These are phyloP conservation scores for Pistacia atlantica DNA, from an alignment of 345 rosid genomes.

Conservation along the genomic window DNA sequence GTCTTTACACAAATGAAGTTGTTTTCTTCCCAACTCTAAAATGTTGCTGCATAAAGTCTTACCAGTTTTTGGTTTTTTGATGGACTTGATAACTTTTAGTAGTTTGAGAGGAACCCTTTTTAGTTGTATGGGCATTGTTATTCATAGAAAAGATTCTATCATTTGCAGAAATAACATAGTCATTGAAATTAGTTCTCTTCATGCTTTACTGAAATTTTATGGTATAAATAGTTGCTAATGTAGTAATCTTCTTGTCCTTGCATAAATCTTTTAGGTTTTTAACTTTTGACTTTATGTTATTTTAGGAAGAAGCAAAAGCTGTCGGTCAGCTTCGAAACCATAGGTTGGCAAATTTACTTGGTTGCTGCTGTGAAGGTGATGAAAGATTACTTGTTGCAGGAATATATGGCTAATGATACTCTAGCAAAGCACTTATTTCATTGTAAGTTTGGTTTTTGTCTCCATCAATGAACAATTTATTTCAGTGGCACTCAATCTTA, in stretches of 20 bases:
- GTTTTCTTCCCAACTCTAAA: not conserved
- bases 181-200: not conserved
- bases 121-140: not conserved
- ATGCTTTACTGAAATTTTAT: not conserved
- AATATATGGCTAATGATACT: constrained; percentile 90
- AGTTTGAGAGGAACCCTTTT: not conserved
- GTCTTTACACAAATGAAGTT: too few relatives aligned
- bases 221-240: not conserved
- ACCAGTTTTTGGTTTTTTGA: not conserved
- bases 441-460: constrained; percentile 44
- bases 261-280: not conserved
- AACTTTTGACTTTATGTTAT: not conserved
- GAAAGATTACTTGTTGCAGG: constrained; percentile 86
- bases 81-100: not conserved
- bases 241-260: not conserved
- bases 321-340: constrained; percentile 83
- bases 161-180: not conserved
- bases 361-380: constrained; percentile 87
- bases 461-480: not conserved
- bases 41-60: not conserved
- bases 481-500: not conserved
- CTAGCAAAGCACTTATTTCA: constrained; percentile 95
- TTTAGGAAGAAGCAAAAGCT: constrained; percentile 86
- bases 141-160: not conserved
- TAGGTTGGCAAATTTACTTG: constrained; percentile 82